Evolutionary conservation across 108 stramenopile genomes (phyloP).

Genomic region (Skeletonema menzelii): DNA sequence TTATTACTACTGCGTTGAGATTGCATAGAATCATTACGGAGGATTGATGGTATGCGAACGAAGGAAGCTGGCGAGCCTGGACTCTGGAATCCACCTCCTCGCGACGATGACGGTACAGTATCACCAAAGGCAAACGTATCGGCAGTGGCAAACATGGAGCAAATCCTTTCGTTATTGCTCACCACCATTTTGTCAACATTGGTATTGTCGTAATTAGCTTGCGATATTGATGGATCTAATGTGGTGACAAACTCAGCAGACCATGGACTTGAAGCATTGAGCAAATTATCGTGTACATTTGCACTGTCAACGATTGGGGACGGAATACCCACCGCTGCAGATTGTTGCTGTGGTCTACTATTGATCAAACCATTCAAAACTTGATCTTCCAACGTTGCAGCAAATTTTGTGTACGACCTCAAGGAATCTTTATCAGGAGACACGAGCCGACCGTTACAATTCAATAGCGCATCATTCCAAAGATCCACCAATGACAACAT

Average conservation of each 20-base stretch:
- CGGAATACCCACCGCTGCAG: conserved; percentile 2
- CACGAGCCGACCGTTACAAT: conserved; percentile 50
- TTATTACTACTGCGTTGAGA: conserved; percentile 23
- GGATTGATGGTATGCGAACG: conserved; percentile 43
- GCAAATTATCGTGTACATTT: not conserved
- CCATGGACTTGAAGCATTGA: not conserved
- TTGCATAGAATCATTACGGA: conserved; percentile 32
- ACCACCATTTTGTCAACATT: not conserved
- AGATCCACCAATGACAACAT: conserved; percentile 74
- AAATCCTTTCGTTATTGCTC: conserved; percentile 55
- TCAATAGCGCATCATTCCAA: conserved; percentile 78
- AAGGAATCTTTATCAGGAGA: conserved; percentile 62
- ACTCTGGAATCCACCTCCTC: conserved; percentile 1
- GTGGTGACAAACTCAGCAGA: conserved; percentile 34
- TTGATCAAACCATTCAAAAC: conserved; percentile 18
- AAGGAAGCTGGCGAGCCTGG: conserved; percentile 38
- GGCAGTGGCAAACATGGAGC: conserved; percentile 75
- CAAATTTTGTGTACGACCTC: conserved; percentile 65
- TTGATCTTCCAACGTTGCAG: conserved; percentile 55
- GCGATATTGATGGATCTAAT: conserved; percentile 21
- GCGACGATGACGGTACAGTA: not conserved
- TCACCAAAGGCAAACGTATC: conserved; percentile 73
- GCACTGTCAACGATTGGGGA: conserved; percentile 41
- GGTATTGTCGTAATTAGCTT: not conserved
- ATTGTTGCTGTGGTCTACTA: not conserved